Percentiles rank a stretch among this genome's conserved stretches.
phyloP scores from a whole-genome alignment of 2,329 filamentous ascomycete genomes.

The Aureobasidium sp. region DNA sequence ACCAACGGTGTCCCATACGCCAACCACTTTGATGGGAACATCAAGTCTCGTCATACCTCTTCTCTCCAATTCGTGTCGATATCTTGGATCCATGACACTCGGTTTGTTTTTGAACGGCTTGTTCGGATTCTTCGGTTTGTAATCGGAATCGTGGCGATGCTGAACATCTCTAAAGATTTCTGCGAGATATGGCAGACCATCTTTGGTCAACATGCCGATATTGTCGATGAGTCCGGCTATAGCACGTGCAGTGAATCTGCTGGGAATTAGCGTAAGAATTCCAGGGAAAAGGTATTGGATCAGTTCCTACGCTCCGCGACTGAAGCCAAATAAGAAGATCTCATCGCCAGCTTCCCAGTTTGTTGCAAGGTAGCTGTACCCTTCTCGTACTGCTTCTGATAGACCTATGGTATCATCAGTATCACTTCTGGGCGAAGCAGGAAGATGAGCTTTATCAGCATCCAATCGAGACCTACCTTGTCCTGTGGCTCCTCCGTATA shows the following conservation, averaged over 20 bases:
- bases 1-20: slow-evolving; percentile 52
- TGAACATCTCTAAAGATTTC: slow-evolving; percentile 54
- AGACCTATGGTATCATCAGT: slow-evolving; percentile 36
- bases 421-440: not conserved
- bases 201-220: slow-evolving; percentile 54
- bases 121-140: slow-evolving; percentile 50
- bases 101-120: slow-evolving; percentile 54
- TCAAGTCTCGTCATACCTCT: slow-evolving; percentile 36
- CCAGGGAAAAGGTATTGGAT: not conserved
- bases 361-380: slow-evolving; percentile 57
- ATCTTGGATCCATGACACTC: slow-evolving; percentile 45
- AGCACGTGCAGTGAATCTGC: slow-evolving; percentile 37
- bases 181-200: slow-evolving; percentile 48
- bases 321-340: slow-evolving; percentile 56
- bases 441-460: not conserved
- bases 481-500: slow-evolving; percentile 47
- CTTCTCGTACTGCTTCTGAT: slow-evolving; percentile 52
- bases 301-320: slow-evolving; percentile 45
- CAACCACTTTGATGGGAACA: slow-evolving; percentile 46
- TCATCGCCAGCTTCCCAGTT: slow-evolving; percentile 60
- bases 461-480: slow-evolving; percentile 28
- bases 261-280: not conserved
- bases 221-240: slow-evolving; percentile 51
- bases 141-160: slow-evolving; percentile 47
- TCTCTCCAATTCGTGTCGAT: slow-evolving; percentile 43